Percentiles rank a stretch among this genome's conserved stretches.
Conservation (phyloP, 2,329 filamentous ascomycete genomes). For the Alternaria infectoria region DNA sequence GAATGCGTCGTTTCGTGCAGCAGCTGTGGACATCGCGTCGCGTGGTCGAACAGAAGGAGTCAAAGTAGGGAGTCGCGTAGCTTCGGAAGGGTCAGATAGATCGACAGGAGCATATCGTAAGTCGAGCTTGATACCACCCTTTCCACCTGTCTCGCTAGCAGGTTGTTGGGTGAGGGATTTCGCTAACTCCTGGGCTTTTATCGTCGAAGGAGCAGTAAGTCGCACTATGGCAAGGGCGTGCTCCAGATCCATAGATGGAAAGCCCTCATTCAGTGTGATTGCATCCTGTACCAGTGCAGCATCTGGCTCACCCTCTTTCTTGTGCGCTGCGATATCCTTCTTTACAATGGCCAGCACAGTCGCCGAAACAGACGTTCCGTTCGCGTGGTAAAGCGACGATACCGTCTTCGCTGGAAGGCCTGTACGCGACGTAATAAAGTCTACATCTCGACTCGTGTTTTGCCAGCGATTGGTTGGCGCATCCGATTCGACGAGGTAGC, state of each 20-base stretch:
- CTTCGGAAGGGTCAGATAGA: slow-evolving; percentile 39
- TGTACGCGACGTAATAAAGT: slow-evolving; percentile 64
- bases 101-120: slow-evolving; percentile 54
- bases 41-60: slow-evolving; percentile 41
- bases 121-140: slow-evolving; percentile 56
- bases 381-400: slow-evolving; percentile 64
- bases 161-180: slow-evolving; percentile 57
- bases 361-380: slow-evolving; percentile 60
- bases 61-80: slow-evolving; percentile 34
- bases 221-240: slow-evolving; percentile 61
- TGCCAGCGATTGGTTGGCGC: slow-evolving; percentile 63
- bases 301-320: slow-evolving; percentile 41
- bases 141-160: slow-evolving; percentile 24
- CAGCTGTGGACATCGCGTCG: slow-evolving; percentile 53
- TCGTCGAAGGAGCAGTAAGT: slow-evolving; percentile 63
- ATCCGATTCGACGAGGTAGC: slow-evolving; percentile 33
- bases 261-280: slow-evolving; percentile 61
- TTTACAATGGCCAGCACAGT: slow-evolving; percentile 64
- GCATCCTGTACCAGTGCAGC: slow-evolving; percentile 58
- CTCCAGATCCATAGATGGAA: slow-evolving; percentile 57
- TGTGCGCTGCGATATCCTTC: slow-evolving; percentile 52
- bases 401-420: slow-evolving; percentile 56
- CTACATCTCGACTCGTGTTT: slow-evolving; percentile 62
- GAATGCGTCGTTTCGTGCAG: slow-evolving; percentile 60
- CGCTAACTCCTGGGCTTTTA: slow-evolving; percentile 66